A percentile compares a stretch with the other conserved stretches of the same genome.
These are phyloP conservation scores for Clarkia xantiana DNA, from an alignment of 345 rosid species.

Conservation along the genomic window DNA sequence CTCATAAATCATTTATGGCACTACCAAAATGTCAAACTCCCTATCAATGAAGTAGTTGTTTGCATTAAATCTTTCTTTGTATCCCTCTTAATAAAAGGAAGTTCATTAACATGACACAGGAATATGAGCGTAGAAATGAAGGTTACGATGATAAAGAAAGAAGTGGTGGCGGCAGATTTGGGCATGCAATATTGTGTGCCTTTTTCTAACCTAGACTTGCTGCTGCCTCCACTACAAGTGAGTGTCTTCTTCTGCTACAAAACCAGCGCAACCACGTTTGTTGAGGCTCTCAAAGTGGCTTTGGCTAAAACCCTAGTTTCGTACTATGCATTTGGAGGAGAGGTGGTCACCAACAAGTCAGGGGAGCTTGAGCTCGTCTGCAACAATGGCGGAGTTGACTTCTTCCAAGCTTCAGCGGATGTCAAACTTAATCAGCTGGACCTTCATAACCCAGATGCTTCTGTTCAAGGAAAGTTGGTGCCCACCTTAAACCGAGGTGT, in stretches of 20 bases:
- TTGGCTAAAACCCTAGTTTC: conserved; percentile 51
- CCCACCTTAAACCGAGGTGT: conserved; percentile 44
- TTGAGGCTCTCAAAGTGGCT: conserved; percentile 35
- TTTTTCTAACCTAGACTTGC: conserved; percentile 70
- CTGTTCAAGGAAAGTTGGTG: conserved; percentile 48
- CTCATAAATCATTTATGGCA: too few relatives aligned
- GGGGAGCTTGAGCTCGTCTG: conserved; percentile 82
- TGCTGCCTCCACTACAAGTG: conserved; percentile 56
- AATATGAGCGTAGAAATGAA: not conserved
- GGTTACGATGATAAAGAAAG: conserved; percentile 28
- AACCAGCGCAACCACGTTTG: conserved; percentile 8
- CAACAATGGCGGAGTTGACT: conserved; percentile 75
- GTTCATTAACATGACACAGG: too few relatives aligned
- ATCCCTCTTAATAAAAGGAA: too few relatives aligned
- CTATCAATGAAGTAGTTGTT: too few relatives aligned
- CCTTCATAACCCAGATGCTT: conserved; percentile 55
- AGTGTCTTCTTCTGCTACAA: conserved; percentile 64
- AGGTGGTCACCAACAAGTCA: conserved; percentile 35
- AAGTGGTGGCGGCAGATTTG: conserved; percentile 51
- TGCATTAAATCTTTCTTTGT: too few relatives aligned
- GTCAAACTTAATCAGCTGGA: conserved; percentile 39
- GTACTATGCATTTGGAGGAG: conserved; percentile 63
- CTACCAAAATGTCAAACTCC: too few relatives aligned
- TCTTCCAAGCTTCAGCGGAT: conserved; percentile 44
- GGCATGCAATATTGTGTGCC: conserved; percentile 73